Base-by-base conservation (phyloP, 306 rosid genomes). In the Citrullus amarus region DNA sequence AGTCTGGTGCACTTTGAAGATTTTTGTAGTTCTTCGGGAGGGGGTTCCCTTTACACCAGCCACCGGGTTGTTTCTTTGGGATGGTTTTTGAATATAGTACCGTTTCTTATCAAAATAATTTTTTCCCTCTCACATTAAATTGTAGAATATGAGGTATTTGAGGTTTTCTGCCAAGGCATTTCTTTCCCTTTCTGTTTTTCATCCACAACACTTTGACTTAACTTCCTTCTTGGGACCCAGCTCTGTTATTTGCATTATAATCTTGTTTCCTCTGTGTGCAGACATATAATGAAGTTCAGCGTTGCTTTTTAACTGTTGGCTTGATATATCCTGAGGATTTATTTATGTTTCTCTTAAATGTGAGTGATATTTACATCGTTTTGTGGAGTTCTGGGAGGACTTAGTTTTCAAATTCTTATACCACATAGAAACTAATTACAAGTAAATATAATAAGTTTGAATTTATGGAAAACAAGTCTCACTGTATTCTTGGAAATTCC, bases 201-300 rank as follows among this genome's bases (percentile, higher is more conserved):
- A 17, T 18, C 51, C 44, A 67, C 3, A 67, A 39, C 18, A 39
- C n/a, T 38, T 36, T 25, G 30, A 39, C 11, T 39, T 20, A 12
- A 39, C 20, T 39, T 43, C 54, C 75, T 20, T 68, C 54, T 68
- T 68, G 75, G 56, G 22, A 71, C n/a, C 43, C 44, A 34, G 61
- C 53, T 50, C 32, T 70, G 66, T 53, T 79, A 38, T 78, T 82
- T 73, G 55, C 75, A 61, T 48, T 83, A 59, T 54, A 72, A 36
- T 39, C 68, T 28, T 78, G 56, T 74, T 54, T 74, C 16, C 38
- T 74, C 59, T 77, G 79, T 84, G 77, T 82, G 79, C 96, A 94
- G 98, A 88, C 94, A 65, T 94, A 94, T 83, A 94, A 94, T 85
- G 97, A 94, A 85, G 92, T 94, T 80, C 98, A 94, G 81, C 97